Evolutionary conservation across 805 yeast species (phyloP).

Genomic region (Nakazawaea ishiwadae): DNA sequence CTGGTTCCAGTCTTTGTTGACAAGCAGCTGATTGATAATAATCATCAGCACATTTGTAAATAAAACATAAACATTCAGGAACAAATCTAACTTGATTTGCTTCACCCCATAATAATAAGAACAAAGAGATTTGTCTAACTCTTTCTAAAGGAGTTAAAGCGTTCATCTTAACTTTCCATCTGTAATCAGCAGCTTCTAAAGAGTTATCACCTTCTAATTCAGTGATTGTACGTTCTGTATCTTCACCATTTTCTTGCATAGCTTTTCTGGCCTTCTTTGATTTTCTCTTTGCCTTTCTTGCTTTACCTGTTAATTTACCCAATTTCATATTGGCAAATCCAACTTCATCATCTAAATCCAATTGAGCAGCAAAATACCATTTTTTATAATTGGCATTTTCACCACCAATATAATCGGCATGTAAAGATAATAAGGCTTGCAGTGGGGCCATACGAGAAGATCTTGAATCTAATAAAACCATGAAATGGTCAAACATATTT

Average conservation of each 20-base stretch:
- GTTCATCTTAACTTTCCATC: constrained; percentile 85
- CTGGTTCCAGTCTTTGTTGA: constrained; percentile 79
- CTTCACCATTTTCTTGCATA: constrained; percentile 59
- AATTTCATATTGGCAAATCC: constrained; percentile 80
- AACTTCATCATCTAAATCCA: constrained; percentile 78
- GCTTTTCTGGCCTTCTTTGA: constrained; percentile 73
- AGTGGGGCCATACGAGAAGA: constrained; percentile 88
- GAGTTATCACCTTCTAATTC: constrained; percentile 83
- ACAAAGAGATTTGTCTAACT: constrained; percentile 74
- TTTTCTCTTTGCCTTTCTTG: constrained; percentile 76
- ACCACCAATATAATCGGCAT: constrained; percentile 87
- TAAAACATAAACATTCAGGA: constrained; percentile 84
- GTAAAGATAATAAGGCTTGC: constrained; percentile 76
- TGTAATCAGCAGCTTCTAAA: constrained; percentile 73
- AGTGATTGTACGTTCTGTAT: constrained; percentile 51
- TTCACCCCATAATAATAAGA: constrained; percentile 83
- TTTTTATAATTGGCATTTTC: constrained; percentile 80
- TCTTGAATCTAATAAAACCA: constrained; percentile 79
- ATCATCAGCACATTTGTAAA: constrained; percentile 92
- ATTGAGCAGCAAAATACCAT: constrained; percentile 87
- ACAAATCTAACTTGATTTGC: constrained; percentile 94
- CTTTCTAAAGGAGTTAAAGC: constrained; percentile 67
- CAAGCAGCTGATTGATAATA: constrained; percentile 86
- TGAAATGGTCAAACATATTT: constrained; percentile 84
- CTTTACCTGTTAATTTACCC: constrained; percentile 73